Conservation (phyloP, 257 asterid genomes). For the Capsicum chinense region DNA sequence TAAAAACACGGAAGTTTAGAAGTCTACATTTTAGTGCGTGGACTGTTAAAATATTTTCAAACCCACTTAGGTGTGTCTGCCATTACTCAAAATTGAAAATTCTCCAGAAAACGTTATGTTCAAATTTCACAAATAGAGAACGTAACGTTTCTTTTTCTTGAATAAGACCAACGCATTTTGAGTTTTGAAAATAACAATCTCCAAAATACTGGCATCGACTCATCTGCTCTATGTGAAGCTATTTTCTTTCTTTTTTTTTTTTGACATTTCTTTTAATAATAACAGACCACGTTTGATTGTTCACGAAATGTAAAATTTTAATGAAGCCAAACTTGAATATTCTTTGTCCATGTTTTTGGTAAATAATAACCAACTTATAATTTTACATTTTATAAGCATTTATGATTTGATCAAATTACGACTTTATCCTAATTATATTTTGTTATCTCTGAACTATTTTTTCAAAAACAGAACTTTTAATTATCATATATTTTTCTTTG, state of each 20-base stretch:
- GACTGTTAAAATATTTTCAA: constrained; percentile 17
- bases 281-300: background rate
- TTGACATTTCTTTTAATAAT: background rate
- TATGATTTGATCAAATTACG: no score
- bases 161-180: constrained; percentile 19
- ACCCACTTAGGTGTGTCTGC: constrained; percentile 30
- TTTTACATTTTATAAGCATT: no score
- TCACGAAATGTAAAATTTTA: background rate
- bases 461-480: no score
- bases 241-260: no score
- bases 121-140: constrained; percentile 29
- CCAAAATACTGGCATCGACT: constrained; percentile 18
- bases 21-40: constrained; percentile 29
- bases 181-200: background rate
- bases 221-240: background rate
- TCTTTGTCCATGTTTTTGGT: no score
- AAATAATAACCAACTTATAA: no score
- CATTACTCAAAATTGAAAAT: background rate
- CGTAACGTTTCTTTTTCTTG: background rate
- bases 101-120: background rate
- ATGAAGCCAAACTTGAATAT: background rate
- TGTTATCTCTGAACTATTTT: no score
- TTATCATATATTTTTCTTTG: no score
- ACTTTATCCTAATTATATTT: no score
- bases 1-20: constrained; percentile 12